Base-by-base conservation (phyloP, 2,329 filamentous ascomycete species). In the Tolypocladium sp. region DNA sequence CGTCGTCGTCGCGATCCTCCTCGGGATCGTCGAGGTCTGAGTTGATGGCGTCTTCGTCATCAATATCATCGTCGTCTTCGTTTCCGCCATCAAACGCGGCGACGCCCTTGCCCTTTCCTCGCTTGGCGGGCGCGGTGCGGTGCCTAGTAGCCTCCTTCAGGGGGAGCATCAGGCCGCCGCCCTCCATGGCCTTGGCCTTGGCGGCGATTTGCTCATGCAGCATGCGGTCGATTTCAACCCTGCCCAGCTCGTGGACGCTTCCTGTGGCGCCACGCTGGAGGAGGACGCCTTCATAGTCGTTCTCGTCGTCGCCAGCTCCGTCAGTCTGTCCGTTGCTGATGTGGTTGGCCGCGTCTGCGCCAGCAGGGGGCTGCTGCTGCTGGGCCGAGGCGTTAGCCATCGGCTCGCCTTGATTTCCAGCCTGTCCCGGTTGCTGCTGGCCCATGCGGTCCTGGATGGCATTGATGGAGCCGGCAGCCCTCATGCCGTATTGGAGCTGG, bases 11-110 rank as follows among this genome's bases (percentile, higher is more conserved):
- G 22, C 85, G 76, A 13, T 91, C 87, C 62, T 97, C 94, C 63
- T 97, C 92, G 0, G 92, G 86, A 70, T 99, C 94, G 70, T 99
- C 94, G 4, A 99, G 85, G 68, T 99, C 94, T 0, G 94, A 97
- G 74, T 99, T 99, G 77, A 99, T 99, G 2, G 93, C 94, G 72
- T 99, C 92, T 64, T 96, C 93, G 64, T 97, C 92, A 15, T 85
- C 84, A 30, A 81, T 76, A 60, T 83, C 79, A 41, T 84, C 80
- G 52, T 83, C 81, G 53, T 83, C 84, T 52, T 85, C 84, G 35
- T 82, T 82, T 44, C 79, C 79, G 5, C 87, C 89, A 65, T 93
- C 88, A 57, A 82, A 81, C 61, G 87, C 77, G 38, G 74, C 74
- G 9, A 77, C 68, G 9, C 74, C 65, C 58, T 71, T 71, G 35